phyloP scores from a whole-genome alignment of 1,284 basidiomycete species.

The Marasmius oreades region DNA sequence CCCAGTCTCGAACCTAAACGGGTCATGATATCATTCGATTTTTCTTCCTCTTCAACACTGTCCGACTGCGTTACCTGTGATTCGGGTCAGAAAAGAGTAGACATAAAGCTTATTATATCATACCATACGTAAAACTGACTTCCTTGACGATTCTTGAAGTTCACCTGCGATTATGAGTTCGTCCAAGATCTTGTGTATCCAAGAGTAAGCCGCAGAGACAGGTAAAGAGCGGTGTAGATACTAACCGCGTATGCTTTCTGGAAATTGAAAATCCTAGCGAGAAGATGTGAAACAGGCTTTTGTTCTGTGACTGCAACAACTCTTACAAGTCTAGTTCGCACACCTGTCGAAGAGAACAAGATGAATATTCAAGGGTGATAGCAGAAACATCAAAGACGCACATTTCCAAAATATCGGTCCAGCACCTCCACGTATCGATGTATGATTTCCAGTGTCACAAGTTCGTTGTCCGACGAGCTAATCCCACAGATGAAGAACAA shows the following conservation, averaged over 20 bases:
- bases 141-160: constrained; percentile 98
- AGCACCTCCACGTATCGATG: constrained; percentile 99
- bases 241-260: constrained; percentile 93
- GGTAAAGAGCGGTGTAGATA: constrained; percentile 13
- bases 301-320: too few species aligned
- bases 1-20: constrained; percentile 67
- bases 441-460: constrained; percentile 94
- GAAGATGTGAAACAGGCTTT: constrained; percentile 7
- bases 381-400: constrained; percentile 28
- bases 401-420: constrained; percentile 98
- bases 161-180: constrained; percentile 98
- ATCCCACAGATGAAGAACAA: constrained; percentile 98
- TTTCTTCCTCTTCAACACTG: constrained; percentile 77
- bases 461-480: constrained; percentile 84
- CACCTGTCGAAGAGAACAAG: too few species aligned
- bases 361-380: too few species aligned
- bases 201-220: constrained; percentile 16
- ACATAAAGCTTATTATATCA: constrained; percentile 15
- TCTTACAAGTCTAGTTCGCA: constrained; percentile 90
- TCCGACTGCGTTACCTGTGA: constrained; percentile 77
- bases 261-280: constrained; percentile 90
- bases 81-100: not conserved
- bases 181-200: constrained; percentile 76
- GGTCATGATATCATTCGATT: constrained; percentile 73
- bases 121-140: constrained; percentile 43